phyloP scores from a whole-genome alignment of 2,329 filamentous ascomycete genomes.

The Paraphaeosphaeria sporulosa region DNA sequence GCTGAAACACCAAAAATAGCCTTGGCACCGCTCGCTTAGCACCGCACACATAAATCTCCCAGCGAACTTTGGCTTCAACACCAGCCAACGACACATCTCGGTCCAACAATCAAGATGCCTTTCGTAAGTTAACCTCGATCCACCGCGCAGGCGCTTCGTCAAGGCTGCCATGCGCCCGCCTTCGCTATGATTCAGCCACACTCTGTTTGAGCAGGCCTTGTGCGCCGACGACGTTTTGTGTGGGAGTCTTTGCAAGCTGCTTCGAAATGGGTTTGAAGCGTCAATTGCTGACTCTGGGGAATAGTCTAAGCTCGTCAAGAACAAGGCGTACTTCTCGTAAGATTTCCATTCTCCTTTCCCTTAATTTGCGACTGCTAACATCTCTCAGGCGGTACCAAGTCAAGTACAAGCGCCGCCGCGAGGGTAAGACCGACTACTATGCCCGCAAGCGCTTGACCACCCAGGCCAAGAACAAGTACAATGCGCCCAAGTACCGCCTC shows the following conservation, averaged over 20 bases:
- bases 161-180: slow-evolving; percentile 10
- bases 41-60: slow-evolving; percentile 16
- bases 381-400: slow-evolving; percentile 89
- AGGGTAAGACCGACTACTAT: slow-evolving; percentile 99
- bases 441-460: slow-evolving; percentile 99
- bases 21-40: slow-evolving; percentile 27
- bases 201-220: slow-evolving; percentile 7
- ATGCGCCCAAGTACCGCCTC: slow-evolving; percentile 99
- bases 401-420: slow-evolving; percentile 97
- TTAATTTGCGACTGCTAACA: slow-evolving; percentile 8
- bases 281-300: slow-evolving; percentile 98
- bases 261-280: slow-evolving; percentile 93
- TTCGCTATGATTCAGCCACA: slow-evolving; percentile 3
- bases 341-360: slow-evolving; percentile 45
- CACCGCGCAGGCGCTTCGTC: slow-evolving; percentile 11
- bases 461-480: slow-evolving; percentile 99
- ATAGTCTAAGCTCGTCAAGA: slow-evolving; percentile 96
- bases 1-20: slow-evolving; percentile 16
- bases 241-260: slow-evolving; percentile 77
- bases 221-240: slow-evolving; percentile 32
- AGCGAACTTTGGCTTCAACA: slow-evolving; percentile 30
- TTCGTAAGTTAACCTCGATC: slow-evolving; percentile 53
- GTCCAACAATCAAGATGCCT: slow-evolving; percentile 53
- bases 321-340: slow-evolving; percentile 98
- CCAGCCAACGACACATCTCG: slow-evolving; percentile 36